Evolutionary conservation across 768 basidiomycete genomes (phyloP), one percentile per base, ranked within the genome.

Genomic region (Leccinum subgranulosum): DNA sequence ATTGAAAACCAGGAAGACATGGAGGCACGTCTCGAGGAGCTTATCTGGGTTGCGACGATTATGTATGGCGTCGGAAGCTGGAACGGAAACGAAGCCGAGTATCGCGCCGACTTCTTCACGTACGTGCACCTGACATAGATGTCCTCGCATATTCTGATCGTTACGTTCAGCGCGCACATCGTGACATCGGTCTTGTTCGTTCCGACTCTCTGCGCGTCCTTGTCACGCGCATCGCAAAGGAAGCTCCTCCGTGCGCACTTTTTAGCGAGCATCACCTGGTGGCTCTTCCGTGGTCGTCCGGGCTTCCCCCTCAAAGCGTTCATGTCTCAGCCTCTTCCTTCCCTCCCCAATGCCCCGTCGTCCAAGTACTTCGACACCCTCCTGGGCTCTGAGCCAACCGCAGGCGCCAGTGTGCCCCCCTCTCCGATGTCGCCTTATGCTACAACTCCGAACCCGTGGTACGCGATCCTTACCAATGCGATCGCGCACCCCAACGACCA

Each of bases 101-200:
- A 86, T 73, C 79, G 79, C 49, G 84, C 84, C 1, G 85, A 90
- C 62, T 88, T 90, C 71, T 83, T 84, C 76, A 66, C 75, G 86
- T 88, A 60, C 61, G 85, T 76, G 11, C 52, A 61, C 21, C 17
- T n/a, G 17, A n/a, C 39, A n/a, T 39, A n/a, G 9, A 39, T 39
- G 17, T 39, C 39, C 8, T 39, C 39, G n/a, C 15, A 36, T n/a
- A 5, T 8, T 52, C 64, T 64, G 55, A 63, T 31, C 14, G 7
- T n/a, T 39, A 6, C n/a, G 6, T 36, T 4, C 39, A 89, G 86
- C 14, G 83, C 84, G 71, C 88, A 90, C 61, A 76, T 88, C 12
- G 81, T 89, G 34, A 91, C 88, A 0, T 87, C 87, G 1, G 76
- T 80, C 9, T 62, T 87, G 28, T 87, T 88, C 74, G 57, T 88